These are phyloP conservation scores for Rhizopogon sp. DNA, from an alignment of 768 basidiomycete genomes.

Conservation along the genomic window DNA sequence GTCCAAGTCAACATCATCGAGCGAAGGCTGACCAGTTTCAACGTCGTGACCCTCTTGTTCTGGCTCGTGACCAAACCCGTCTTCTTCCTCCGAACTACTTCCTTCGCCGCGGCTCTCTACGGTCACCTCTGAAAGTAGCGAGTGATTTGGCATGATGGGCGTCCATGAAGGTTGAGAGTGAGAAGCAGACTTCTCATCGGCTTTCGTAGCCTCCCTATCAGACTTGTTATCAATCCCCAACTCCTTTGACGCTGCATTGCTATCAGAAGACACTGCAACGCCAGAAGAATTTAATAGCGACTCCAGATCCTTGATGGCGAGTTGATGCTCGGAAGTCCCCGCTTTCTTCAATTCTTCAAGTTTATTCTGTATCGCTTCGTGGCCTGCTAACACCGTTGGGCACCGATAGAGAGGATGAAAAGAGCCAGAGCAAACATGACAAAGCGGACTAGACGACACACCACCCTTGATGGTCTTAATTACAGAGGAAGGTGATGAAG, in stretches of 20 bases:
- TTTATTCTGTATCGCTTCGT: constrained; percentile 38
- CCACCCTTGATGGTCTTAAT: background rate
- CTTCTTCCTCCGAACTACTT: constrained; percentile 33
- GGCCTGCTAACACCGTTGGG: constrained; percentile 40
- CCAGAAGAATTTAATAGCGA: constrained; percentile 22
- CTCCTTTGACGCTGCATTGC: background rate
- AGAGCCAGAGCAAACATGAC: constrained; percentile 44
- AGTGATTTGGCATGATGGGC: constrained; percentile 24
- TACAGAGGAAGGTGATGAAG: background rate
- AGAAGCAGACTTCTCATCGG: background rate
- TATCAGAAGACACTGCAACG: constrained; percentile 5
- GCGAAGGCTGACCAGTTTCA: background rate
- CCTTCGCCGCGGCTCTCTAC: constrained; percentile 34
- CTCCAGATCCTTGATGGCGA: constrained; percentile 39
- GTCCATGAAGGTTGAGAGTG: constrained; percentile 5
- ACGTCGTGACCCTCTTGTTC: constrained; percentile 10
- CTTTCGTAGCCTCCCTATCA: background rate
- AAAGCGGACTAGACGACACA: constrained; percentile 14
- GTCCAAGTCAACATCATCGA: constrained; percentile 28
- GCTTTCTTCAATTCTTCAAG: constrained; percentile 36
- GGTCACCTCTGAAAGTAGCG: constrained; percentile 30
- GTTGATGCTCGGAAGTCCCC: constrained; percentile 13
- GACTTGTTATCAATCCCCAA: constrained; percentile 2
- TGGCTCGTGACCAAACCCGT: constrained; percentile 15
- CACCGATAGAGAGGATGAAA: constrained; percentile 47